phyloP scores from a whole-genome alignment of 495 filamentous ascomycete species.

The Neurospora intermedia region DNA sequence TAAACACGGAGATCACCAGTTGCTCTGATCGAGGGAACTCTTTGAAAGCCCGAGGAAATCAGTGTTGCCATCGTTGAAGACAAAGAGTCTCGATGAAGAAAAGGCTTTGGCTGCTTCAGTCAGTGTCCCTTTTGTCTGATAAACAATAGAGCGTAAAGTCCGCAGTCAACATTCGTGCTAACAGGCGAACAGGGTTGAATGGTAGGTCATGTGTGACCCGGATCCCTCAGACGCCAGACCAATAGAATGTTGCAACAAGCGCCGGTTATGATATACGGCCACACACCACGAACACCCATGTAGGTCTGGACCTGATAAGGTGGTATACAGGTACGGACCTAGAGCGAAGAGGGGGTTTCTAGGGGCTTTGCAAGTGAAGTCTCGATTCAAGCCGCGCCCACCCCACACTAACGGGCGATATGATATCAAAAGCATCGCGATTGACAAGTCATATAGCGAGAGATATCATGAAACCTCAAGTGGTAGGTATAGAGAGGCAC shows the following conservation, averaged over 20 bases:
- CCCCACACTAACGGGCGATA: not conserved
- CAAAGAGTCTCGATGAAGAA: not conserved
- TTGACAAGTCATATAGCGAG: not conserved
- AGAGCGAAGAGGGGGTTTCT: not conserved
- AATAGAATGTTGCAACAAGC: not conserved
- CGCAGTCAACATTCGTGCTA: not conserved
- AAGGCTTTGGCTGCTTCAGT: not conserved
- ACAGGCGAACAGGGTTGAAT: not conserved
- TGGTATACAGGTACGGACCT: not conserved
- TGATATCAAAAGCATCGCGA: not conserved
- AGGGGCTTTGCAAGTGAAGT: not conserved
- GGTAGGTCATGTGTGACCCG: not conserved
- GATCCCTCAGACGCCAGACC: not conserved
- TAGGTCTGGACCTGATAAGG: not conserved
- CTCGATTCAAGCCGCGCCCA: not conserved
- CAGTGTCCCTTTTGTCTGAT: not conserved
- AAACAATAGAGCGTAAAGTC: not conserved
- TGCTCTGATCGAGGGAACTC: not conserved
- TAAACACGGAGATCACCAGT: not conserved
- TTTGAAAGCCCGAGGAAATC: not conserved
- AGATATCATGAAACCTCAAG: not conserved
- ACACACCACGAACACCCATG: not conserved
- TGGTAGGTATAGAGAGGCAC: not conserved
- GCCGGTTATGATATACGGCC: not conserved
- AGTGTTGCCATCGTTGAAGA: not conserved